phyloP scores from a whole-genome alignment of 345 rosid genomes.

The Capsella bursapastoris region DNA sequence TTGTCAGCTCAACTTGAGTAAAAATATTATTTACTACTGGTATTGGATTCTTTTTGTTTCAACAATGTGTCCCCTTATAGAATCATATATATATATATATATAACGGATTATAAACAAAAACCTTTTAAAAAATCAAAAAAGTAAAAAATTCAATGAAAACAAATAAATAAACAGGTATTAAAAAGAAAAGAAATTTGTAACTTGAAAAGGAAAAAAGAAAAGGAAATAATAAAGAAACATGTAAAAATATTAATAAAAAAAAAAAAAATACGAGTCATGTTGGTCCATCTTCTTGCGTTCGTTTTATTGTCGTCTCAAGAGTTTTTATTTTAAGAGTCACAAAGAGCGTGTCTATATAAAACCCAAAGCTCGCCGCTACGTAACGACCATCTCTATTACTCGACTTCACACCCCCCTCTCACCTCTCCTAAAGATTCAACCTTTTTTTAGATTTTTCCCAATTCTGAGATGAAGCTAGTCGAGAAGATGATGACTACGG shows the following conservation, averaged over 20 bases:
- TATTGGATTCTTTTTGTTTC: conserved; percentile 14
- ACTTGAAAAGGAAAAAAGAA: too few species aligned
- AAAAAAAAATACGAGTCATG: background rate
- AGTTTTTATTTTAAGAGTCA: conserved; percentile 19
- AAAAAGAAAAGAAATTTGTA: too few species aligned
- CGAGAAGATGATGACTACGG: conserved; percentile 23
- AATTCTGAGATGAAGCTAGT: conserved; percentile 29
- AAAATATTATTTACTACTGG: background rate
- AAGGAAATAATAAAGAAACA: background rate
- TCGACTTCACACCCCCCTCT: background rate
- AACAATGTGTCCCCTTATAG: background rate
- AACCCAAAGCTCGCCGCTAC: conserved; percentile 42
- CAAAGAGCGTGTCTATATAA: conserved; percentile 42
- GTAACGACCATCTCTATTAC: conserved; percentile 42
- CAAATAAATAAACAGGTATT: too few species aligned
- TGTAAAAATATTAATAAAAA: background rate
- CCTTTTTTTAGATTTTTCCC: conserved; percentile 8
- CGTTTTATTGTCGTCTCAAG: background rate
- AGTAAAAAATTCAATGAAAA: too few species aligned
- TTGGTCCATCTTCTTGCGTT: background rate
- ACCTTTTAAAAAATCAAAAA: too few species aligned
- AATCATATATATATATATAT: background rate
- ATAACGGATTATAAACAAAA: too few species aligned
- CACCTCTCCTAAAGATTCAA: background rate
- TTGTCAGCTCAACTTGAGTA: conserved; percentile 24